Base-by-base conservation (phyloP, 202 grass and related monocot genomes). In the Elaeis oleifera region DNA sequence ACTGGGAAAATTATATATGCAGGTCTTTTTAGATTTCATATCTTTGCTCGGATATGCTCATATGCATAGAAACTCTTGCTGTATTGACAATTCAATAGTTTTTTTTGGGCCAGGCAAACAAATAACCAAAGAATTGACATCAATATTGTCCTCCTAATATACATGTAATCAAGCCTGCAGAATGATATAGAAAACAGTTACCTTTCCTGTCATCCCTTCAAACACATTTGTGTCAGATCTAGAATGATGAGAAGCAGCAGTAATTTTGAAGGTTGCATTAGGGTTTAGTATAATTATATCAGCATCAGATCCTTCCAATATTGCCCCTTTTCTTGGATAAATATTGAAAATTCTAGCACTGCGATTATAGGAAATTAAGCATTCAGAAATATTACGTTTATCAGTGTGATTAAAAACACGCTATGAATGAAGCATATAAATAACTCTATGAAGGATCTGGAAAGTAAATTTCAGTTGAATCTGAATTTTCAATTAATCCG, bases 291-390 rank as follows among this genome's bases (percentile, higher is more conserved):
- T 84, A 69, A 89, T 89, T 55, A 99, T 76, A 49, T 92, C 88
- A 57, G 88, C 88, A 65, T 97, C 94, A 17, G 88, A 97, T 75
- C 94, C 82, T 79, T 89, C 82, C 17, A 92, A 48, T 72, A 97
- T 75, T 31, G 88, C 94, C 51, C 94, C 94, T 86, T 97, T 97
- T 32, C 5, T 70, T n/a, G 85, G 88, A 66, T 89, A 97, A 73
- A 97, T 84, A 63, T 97, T 97, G 71, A 97, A 97, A 57, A 89
- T 89, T 79, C 80, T 89, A 49, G 94, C 84, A 15, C 94, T 97
- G 79, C 51, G 48, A 44, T 44, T 44, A 14, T 17, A 67, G 19
- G 11, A 11, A 74, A 89, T 16, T 18, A 44, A 44, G 9, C 11
- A 44, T 44, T 44, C 36, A 44, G 36, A 44, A 0, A 60, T 15